Base-by-base conservation (phyloP, 2,329 filamentous ascomycete genomes). In the Clonostachys solani region DNA sequence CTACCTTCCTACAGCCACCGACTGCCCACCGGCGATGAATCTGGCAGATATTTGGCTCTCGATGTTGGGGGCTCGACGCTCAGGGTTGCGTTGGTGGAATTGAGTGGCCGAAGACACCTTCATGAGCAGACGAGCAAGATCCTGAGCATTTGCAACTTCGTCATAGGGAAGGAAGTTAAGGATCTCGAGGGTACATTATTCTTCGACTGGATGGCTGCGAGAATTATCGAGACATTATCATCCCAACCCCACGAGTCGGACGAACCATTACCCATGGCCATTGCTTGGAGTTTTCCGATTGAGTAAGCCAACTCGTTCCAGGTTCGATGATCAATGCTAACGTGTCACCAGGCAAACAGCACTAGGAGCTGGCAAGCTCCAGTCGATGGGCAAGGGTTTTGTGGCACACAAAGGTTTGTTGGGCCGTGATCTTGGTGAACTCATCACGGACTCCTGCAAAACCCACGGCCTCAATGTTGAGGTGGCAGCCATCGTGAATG, bases 11-110 rank as follows among this genome's bases (percentile, higher is more conserved):
- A 83, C 66, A 85, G 78, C 66, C 77, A 83, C 54, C 75, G 80
- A 53, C 68, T 87, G 6, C 83, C 83, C 2, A 73, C 65, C n/a
- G 83, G 83, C 45, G 60, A 68, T 42, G 83, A 86, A 57, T 61
- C 58, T 40, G 83, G 83, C 23, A 75, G 73, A 45, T 86, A 75
- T 59, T 67, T 87, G 46, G 80, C 82, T 18, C 68, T 86, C 36
- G 84, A 87, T 60, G 80, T 87, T n/a, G 84, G 84, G 36, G 84
- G 84, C 3, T 86, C 84, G 36, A 87, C 82, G 12, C 66, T 87
- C 50, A 73, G 83, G 45, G 80, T 87, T 33, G 83, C 81, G 6
- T 58, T 87, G 54, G 80, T 87, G 42, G 74, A 83, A 52, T 68
- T 87, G 47, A 66, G 67, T 45, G 79, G 80, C 12, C 67, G 69